Evolutionary conservation across 106 monocot genomes (phyloP), one percentile per base, ranked within the genome.

Genomic region (Dendrobium chrysotoxum): DNA sequence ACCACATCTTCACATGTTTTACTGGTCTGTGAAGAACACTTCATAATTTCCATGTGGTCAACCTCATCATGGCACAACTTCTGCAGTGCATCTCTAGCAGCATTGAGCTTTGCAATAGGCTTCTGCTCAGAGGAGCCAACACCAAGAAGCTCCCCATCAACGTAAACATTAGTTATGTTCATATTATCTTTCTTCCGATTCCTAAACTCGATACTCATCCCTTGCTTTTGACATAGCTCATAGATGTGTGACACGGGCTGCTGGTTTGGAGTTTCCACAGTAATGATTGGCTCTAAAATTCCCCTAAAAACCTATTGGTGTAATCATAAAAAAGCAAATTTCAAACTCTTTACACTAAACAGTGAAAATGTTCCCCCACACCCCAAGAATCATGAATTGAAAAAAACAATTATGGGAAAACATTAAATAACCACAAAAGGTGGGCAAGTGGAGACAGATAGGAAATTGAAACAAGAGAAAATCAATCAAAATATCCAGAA

Each of bases 221-320:
- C 88, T 31, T 80, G 80, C 83, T 90, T 86, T 80, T 89, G 92
- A 75, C 90, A 95, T 16, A 89, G 8, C 78, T 87, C 81, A 35
- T 87, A 50, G 26, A 95, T 78, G 35, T 35, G 75, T 4, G 89
- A 79, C 23, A 95, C 86, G 1, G 95, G 92, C 75, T 95, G 90
- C 70, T 88, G 82, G 10, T 79, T 67, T 41, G 79, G 23, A 39
- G 79, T 92, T 30, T 92, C 89, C n/a, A 40, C 67, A 4, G 87
- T 92, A 50, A 95, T 80, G 31, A 95, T 85, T 0, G 95, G 95
- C 79, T 95, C 90, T 45, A 95, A 41, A 20, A 90, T 42, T 13
- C 79, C 79, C 72, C 87, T 84, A 28, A 89, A 67, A 31, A 86
- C 84, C 83, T 88, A 74, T 46, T 5, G 5, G 15, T 46, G 25